A percentile compares a stretch with the other conserved stretches of the same genome.
Conservation (phyloP, 2,329 filamentous ascomycete genomes). For the Cadophora sp. region DNA sequence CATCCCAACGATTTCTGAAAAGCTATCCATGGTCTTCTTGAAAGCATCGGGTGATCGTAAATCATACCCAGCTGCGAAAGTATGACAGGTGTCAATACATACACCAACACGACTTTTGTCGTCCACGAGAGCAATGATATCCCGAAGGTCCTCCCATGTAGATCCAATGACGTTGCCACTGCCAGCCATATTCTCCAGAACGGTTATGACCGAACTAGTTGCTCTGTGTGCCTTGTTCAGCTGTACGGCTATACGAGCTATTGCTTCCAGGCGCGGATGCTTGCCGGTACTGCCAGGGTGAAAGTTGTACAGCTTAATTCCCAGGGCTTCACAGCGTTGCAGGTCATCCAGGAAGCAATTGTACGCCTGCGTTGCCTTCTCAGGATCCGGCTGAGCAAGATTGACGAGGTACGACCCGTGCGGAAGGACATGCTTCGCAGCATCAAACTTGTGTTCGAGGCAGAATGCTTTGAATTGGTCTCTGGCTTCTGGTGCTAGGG, state of each 20-base stretch:
- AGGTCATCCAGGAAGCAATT: conserved; percentile 87
- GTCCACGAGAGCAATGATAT: conserved; percentile 80
- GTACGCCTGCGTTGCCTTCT: conserved; percentile 87
- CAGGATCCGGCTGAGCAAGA: conserved; percentile 81
- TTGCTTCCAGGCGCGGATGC: conserved; percentile 70
- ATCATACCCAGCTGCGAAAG: conserved; percentile 94
- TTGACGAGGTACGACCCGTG: conserved; percentile 98
- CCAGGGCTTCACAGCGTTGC: conserved; percentile 80
- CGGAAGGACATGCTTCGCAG: conserved; percentile 77
- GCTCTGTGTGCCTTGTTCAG: conserved; percentile 83
- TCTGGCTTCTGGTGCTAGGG: conserved; percentile 71
- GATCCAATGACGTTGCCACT: conserved; percentile 86
- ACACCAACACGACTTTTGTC: conserved; percentile 88
- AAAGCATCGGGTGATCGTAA: conserved; percentile 79
- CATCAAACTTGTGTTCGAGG: conserved; percentile 73
- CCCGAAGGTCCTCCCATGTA: conserved; percentile 83
- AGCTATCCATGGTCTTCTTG: conserved; percentile 73
- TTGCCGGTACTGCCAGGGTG: conserved; percentile 87
- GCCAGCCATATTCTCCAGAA: conserved; percentile 96
- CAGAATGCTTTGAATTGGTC: conserved; percentile 74
- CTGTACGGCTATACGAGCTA: conserved; percentile 79
- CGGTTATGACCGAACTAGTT: conserved; percentile 77
- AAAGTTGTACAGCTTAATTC: conserved; percentile 96
- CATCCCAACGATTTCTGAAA: conserved; percentile 79
- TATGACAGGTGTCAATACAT: conserved; percentile 96